Evolutionary conservation across 1,284 basidiomycete genomes (phyloP), one percentile per base, ranked within the genome.

Genomic region (Irpex sp.): DNA sequence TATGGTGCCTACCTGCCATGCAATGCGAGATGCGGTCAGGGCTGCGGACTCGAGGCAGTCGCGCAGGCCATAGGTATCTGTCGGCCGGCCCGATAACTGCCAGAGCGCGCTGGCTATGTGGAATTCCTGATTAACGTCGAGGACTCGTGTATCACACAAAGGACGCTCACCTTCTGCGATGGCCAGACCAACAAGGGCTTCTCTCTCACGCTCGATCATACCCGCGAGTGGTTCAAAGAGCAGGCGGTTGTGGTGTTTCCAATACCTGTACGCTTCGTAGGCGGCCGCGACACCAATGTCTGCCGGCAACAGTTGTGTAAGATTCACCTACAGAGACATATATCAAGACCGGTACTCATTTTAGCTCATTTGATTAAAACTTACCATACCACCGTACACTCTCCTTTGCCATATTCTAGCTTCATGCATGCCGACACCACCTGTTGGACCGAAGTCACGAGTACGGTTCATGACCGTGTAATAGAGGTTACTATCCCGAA

Each of bases 281-380:
- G 86, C 87, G n/a, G 87, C 86, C 2, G 87, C 87, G 67, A 87
- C 82, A 0, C 87, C 87, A 36, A 89, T 78, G 63, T 88, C 85
- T 19, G 73, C 67, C 1, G 86, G 83, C 5, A 76, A 71, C 72
- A 86, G 76, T 56, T 68, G 67, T 0, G 62, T 54, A 21, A 76
- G 72, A 62, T 72, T 75, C 13, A 82, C 71, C 68, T 84, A 56
- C 48, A 19, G 26, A 26, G 55, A 38, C 49, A 21, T 21, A 21
- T 34, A 4, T 51, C 17, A 17, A 19, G 13, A 51, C 19, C 19
- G 13, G 19, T 26, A 4, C 26, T 13, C 49, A 51, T 51, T 51
- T 51, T 54, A 38, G 5, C 40, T 21, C 9, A 15, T 26, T 47
- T 4, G 31, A 54, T 7, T 61, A n/a, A 59, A 44, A 58, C 65